Base-by-base conservation (phyloP, 805 yeast species). In the Nakazawaea populi region DNA sequence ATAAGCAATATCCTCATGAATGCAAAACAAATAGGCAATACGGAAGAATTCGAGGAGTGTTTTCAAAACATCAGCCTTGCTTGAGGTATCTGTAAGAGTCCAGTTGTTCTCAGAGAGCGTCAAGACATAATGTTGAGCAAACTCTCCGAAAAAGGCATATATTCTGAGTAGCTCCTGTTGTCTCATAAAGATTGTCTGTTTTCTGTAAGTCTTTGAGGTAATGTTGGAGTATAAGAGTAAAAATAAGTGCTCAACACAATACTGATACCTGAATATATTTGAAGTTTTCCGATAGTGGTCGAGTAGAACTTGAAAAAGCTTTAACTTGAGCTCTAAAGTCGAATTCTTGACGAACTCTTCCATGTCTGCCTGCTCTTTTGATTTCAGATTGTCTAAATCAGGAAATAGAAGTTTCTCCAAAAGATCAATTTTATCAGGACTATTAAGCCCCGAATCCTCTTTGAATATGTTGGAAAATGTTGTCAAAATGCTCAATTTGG, bases 301-400 rank as follows among this genome's bases (percentile, higher is more conserved):
- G 45, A 89, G 73, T 14, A 91, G 68, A 28, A 85, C 74, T 34
- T 79, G 80, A 96, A 97, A 91, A 2, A 94, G 66, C 49, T 83
- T 83, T 38, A 90, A 67, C 51, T 79, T 79, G 61, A 89, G 75
- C 27, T 80, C 84, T 27, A 85, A 69, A 0, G 94, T 80, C 0
- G 95, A 81, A 10, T 70, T 71, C 3, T 71, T 66, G 12, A 94
- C 70, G 60, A 92, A 89, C 10, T 70, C 64, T 27, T 74, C 70
- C 63, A 89, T 82, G 6, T 90, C 82, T 12, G 60, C 55, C 36
- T 76, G 71, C 36, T 74, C 77, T 1, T 60, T 51, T 11, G 67
- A 42, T n/a, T 54, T 41, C 4, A 27, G 47, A 4, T 29, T 18
- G 1, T 44, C 45, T 1, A 51, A 52, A 7, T 56, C 55, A 5